A percentile compares a stretch with the other conserved stretches of the same genome.
phyloP scores from a whole-genome alignment of 2,329 filamentous ascomycete species.

The Hansfordia pulvinata region DNA sequence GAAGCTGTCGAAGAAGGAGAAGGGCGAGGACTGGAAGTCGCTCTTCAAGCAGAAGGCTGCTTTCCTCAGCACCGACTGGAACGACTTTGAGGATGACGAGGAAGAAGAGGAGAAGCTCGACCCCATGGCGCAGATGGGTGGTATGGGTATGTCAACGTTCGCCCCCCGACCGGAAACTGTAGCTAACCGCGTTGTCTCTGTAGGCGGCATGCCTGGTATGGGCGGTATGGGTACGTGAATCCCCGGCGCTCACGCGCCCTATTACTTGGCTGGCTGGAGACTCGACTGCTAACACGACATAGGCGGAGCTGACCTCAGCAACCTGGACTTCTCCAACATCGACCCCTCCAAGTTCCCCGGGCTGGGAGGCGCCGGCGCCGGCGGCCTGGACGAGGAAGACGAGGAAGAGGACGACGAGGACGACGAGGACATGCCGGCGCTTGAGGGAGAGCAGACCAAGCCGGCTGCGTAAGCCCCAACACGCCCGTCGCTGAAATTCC shows the following conservation, averaged over 20 bases:
- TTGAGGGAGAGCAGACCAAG: constrained; percentile 47
- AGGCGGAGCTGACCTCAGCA: constrained; percentile 58
- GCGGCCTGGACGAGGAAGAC: constrained; percentile 30
- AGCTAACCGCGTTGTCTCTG: constrained; percentile 1
- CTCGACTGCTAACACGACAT: constrained; percentile 8
- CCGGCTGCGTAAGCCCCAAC: constrained; percentile 3
- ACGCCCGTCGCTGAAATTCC: too few relatives aligned
- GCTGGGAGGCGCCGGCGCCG: constrained; percentile 51
- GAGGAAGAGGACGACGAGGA: constrained; percentile 45
- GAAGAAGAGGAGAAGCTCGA: constrained; percentile 87
- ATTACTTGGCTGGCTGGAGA: neutral
- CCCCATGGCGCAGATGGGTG: neutral
- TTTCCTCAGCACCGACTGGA: constrained; percentile 97
- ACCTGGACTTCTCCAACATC: constrained; percentile 95
- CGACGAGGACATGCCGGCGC: constrained; percentile 75
- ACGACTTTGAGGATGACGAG: constrained; percentile 98
- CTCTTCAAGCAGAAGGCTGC: constrained; percentile 90
- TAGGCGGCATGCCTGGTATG: constrained; percentile 26
- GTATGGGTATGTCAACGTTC: constrained; percentile 37
- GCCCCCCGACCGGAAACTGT: constrained; percentile 10
- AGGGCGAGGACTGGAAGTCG: constrained; percentile 90
- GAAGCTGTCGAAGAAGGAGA: constrained; percentile 94
- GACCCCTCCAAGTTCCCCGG: too few relatives aligned
- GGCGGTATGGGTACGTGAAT: constrained; percentile 21
- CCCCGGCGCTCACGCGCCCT: constrained; percentile 1